Evolutionary conservation across 1,284 basidiomycete species (phyloP), one percentile per base, ranked within the genome.

Genomic region (Coriolopsis trogii): DNA sequence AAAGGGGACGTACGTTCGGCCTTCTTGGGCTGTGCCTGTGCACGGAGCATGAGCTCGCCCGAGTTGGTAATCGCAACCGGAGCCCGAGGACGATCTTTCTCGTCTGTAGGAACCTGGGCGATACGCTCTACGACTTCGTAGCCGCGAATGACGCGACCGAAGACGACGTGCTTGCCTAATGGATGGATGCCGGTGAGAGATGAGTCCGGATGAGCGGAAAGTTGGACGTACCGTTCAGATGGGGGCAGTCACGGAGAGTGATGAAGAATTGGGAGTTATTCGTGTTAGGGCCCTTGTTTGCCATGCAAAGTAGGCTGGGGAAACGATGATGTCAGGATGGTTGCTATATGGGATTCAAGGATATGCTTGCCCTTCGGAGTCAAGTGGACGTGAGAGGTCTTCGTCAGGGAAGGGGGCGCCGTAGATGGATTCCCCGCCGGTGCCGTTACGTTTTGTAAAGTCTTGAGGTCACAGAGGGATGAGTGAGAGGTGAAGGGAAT

Each of bases 221-320:
- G 12, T 18, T 25, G 10, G 7, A 43, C 67, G 48, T 55, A 74
- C 82, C 88, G 50, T 87, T 81, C 39, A 91, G 69, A 67, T 92
- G 89, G 7, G 86, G 80, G 56, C 86, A 89, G 4, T 80, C 77
- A 20, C 79, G 76, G 9, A 93, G 77, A 6, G 91, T 92, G 59
- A 94, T 78, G 67, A 94, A 93, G 67, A 91, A 93, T 60, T 93
- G 91, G 3, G 85, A 89, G 34, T 85, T 84, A 60, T 93, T 92
- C 29, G 90, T 91, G 66, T 86, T 76, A 4, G 87, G 85, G 3
- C 91, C 91, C 57, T 83, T 83, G 66, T 93, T 93, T 18, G 90
- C 90, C 91, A 93, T 93, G 59, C 85, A 88, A 9, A 93, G 73
- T 31, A 93, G 68, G n/a, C 78, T 86, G 67, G 15, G 18, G 13